Conservation (phyloP, 2,329 filamentous ascomycete genomes). For the Colletotrichum camelliae region DNA sequence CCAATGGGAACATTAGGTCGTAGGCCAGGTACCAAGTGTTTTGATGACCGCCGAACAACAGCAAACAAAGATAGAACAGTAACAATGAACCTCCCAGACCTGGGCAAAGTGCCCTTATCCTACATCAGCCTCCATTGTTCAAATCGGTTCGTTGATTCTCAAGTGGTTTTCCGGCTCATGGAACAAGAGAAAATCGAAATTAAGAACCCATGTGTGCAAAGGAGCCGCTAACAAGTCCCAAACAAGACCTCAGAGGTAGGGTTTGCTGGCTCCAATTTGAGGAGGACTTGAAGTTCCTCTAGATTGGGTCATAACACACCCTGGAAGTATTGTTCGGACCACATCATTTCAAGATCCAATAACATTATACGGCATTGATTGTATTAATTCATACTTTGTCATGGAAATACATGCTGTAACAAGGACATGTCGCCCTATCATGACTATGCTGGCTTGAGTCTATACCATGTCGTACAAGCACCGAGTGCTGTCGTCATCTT, state of each 20-base stretch:
- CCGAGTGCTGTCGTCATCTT: neutral
- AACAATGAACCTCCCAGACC: neutral
- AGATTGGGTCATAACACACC: neutral
- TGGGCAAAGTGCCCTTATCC: neutral
- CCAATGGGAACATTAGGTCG: neutral
- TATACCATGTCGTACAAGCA: neutral
- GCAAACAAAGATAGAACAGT: neutral
- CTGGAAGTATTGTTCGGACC: neutral
- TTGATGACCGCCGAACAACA: neutral
- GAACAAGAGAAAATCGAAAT: neutral
- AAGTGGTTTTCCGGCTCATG: neutral
- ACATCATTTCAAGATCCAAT: neutral
- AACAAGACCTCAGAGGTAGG: neutral
- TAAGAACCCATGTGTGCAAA: neutral
- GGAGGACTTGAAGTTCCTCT: neutral
- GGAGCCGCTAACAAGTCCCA: neutral
- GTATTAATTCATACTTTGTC: too few relatives aligned
- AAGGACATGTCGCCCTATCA: neutral
- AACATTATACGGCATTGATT: neutral
- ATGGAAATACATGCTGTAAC: neutral
- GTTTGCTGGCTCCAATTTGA: neutral
- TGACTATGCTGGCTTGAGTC: neutral
- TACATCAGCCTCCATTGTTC: neutral
- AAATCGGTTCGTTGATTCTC: neutral
- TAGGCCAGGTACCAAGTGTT: neutral